Percentiles rank a stretch among this genome's conserved stretches.
Conservation (phyloP, 129 eudicot species). For the Pittosporum tobira region DNA sequence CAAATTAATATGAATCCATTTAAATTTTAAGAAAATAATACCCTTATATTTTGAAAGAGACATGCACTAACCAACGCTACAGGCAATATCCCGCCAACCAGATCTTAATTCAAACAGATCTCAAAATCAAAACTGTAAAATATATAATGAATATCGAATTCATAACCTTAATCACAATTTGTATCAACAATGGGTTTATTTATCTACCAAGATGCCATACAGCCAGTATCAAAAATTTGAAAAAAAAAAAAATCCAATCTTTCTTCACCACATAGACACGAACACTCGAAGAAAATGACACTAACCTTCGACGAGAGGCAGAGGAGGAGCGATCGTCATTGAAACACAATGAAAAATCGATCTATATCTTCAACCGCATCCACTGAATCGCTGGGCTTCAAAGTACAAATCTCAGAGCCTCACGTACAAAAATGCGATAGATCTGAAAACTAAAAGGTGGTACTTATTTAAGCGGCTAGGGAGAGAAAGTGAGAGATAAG, state of each 20-base stretch:
- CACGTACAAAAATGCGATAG: not conserved
- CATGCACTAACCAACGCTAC: too few relatives aligned
- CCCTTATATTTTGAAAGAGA: too few relatives aligned
- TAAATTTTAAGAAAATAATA: not conserved
- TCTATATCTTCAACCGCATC: not conserved
- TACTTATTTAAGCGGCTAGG: not conserved
- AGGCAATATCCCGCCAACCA: too few relatives aligned
- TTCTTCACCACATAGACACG: not conserved
- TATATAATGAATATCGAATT: not conserved
- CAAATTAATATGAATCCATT: not conserved
- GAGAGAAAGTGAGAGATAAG: not conserved
- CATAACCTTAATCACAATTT: not conserved
- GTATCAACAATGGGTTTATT: not conserved
- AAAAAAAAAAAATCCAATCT: not conserved
- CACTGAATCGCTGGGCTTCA: not conserved
- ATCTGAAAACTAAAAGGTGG: slow-evolving; percentile 2
- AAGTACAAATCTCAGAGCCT: not conserved
- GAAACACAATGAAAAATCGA: not conserved
- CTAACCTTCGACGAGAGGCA: slow-evolving; percentile 30
- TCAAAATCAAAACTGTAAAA: not conserved
- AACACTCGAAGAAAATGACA: not conserved
- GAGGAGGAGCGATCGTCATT: slow-evolving; percentile 27
- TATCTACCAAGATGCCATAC: not conserved
- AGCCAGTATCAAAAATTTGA: not conserved
- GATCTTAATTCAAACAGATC: not conserved